Percentiles rank a stretch among this genome's conserved stretches.
phyloP scores from a whole-genome alignment of 805 yeast species.

The Scheffersomyces ergatensis region DNA sequence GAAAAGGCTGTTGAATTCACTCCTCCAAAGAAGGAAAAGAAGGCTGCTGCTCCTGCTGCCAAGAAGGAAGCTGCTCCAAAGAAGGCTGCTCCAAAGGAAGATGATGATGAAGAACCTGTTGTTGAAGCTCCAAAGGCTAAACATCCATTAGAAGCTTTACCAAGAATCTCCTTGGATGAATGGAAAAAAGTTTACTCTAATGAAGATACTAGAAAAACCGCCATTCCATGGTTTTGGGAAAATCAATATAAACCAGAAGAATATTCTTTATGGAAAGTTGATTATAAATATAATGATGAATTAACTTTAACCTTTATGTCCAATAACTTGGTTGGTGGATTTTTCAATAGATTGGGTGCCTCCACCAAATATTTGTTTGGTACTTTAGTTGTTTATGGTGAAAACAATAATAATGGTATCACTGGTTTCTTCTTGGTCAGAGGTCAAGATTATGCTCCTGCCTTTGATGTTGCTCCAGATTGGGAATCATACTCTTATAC shows the following conservation, averaged over 20 bases:
- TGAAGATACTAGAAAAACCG: slow-evolving; percentile 92
- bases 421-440: slow-evolving; percentile 92
- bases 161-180: slow-evolving; percentile 73
- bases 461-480: slow-evolving; percentile 98
- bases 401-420: slow-evolving; percentile 97
- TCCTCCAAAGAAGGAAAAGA: slow-evolving; percentile 77
- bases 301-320: slow-evolving; percentile 97
- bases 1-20: slow-evolving; percentile 65
- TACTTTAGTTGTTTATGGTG: slow-evolving; percentile 92
- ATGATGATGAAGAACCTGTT: slow-evolving; percentile 35
- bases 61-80: slow-evolving; percentile 39
- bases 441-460: slow-evolving; percentile 89
- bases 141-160: slow-evolving; percentile 84
- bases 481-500: slow-evolving; percentile 91
- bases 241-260: slow-evolving; percentile 87
- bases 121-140: slow-evolving; percentile 72
- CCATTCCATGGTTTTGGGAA: slow-evolving; percentile 97
- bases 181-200: slow-evolving; percentile 97
- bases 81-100: slow-evolving; percentile 27
- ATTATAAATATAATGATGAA: slow-evolving; percentile 97
- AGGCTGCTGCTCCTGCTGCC: slow-evolving; percentile 44
- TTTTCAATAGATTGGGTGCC: slow-evolving; percentile 90
- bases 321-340: slow-evolving; percentile 96
- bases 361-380: slow-evolving; percentile 96
- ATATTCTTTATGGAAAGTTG: slow-evolving; percentile 94